Evolutionary conservation across 805 yeast genomes (phyloP).

Genomic region (Isabelozyma rhagii): DNA sequence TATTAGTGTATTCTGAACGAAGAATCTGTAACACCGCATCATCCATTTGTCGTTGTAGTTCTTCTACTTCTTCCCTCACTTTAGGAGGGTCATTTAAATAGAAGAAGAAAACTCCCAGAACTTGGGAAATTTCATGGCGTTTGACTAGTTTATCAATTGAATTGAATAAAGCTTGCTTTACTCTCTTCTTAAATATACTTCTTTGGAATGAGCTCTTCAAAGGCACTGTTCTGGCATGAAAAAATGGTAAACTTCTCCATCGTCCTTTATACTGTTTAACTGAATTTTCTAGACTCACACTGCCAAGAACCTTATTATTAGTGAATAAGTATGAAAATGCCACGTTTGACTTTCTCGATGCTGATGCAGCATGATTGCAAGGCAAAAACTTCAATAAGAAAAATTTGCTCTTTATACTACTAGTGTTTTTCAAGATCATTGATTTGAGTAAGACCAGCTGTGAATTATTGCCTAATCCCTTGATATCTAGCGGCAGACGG

Average conservation of each 20-base stretch:
- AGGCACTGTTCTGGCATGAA: conserved; percentile 23
- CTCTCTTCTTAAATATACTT: conserved; percentile 18
- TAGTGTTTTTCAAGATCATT: not conserved
- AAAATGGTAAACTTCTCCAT: conserved; percentile 16
- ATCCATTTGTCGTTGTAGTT: conserved; percentile 7
- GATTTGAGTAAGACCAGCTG: conserved; percentile 3
- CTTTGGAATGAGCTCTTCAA: conserved; percentile 32
- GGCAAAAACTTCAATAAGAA: not conserved
- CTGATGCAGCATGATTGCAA: conserved; percentile 18
- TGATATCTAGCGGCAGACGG: conserved; percentile 21
- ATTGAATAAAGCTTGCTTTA: conserved; percentile 13
- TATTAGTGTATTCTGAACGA: not conserved
- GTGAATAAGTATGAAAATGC: conserved; percentile 27
- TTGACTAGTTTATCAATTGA: conserved; percentile 4
- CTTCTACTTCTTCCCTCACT: conserved; percentile 11
- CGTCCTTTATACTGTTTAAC: conserved; percentile 26
- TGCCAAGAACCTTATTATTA: conserved; percentile 19
- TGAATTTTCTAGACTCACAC: conserved; percentile 12
- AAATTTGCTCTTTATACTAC: not conserved
- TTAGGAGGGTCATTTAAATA: conserved; percentile 10
- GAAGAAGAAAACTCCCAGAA: conserved; percentile 25
- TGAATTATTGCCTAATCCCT: conserved; percentile 27
- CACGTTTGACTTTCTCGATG: conserved; percentile 34
- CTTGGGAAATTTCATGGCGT: conserved; percentile 1
- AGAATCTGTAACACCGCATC: conserved; percentile 7